These are phyloP conservation scores for Juglanconis oblonga DNA, from an alignment of 2,329 filamentous ascomycete species.

Conservation along the genomic window DNA sequence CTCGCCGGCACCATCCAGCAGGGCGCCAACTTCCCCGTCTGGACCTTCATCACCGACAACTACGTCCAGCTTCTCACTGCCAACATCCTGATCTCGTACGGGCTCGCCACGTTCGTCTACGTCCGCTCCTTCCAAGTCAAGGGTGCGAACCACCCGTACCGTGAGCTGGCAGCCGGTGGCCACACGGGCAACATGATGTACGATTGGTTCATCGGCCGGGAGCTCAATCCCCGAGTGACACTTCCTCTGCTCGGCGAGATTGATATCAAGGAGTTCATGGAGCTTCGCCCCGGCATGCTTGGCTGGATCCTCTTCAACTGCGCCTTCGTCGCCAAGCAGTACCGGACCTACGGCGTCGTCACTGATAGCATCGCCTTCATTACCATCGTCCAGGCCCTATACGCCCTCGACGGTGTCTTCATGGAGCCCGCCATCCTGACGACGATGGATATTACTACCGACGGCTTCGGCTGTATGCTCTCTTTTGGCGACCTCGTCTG, in stretches of 20 bases:
- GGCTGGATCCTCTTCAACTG: conserved; percentile 86
- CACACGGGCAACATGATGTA: conserved; percentile 83
- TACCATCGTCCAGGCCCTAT: conserved; percentile 73
- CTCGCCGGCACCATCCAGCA: conserved; percentile 72
- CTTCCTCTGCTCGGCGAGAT: conserved; percentile 79
- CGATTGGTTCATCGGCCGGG: conserved; percentile 95
- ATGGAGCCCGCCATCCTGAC: conserved; percentile 88
- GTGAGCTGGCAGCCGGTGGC: conserved; percentile 79
- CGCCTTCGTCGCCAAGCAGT: conserved; percentile 83
- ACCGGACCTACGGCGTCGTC: conserved; percentile 76
- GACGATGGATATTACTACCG: conserved; percentile 89
- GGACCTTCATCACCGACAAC: conserved; percentile 91
- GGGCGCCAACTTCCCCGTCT: conserved; percentile 80
- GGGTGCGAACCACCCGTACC: conserved; percentile 65
- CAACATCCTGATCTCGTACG: conserved; percentile 74
- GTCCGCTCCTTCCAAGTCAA: conserved; percentile 78
- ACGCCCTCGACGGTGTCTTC: conserved; percentile 79
- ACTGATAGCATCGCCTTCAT: conserved; percentile 85
- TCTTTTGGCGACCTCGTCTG: conserved; percentile 89
- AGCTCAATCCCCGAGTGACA: conserved; percentile 83
- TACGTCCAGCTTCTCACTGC: conserved; percentile 81
- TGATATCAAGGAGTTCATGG: conserved; percentile 87
- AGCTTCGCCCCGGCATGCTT: conserved; percentile 87
- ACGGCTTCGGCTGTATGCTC: conserved; percentile 95
- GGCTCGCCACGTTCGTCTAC: conserved; percentile 76